Base-by-base conservation (phyloP, 805 yeast genomes). In the Metschnikowia chrysomelidarum region DNA sequence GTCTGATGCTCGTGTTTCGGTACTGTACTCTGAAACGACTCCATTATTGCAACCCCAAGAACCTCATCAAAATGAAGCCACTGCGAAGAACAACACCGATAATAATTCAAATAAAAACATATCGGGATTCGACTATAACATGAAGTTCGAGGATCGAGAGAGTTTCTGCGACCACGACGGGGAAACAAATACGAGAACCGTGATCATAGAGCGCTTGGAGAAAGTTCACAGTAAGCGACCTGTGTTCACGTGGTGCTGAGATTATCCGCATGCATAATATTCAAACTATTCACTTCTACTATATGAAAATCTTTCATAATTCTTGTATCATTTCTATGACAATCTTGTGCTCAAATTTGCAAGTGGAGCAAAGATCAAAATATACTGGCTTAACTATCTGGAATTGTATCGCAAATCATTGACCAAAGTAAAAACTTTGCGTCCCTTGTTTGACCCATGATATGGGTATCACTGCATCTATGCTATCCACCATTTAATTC, bases 221-320 rank as follows among this genome's bases (percentile, higher is more conserved):
- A 68, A 73, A 11, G 80, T 73, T 3, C 63, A 65, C 6, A 61
- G 73, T 4, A 73, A 66, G 41, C 78, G 82, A 0, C 86, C 87
- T 0, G 76, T 81, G 1, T 79, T 80, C 43, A 78, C 86, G 1
- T 80, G 86, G 77, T 80, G 86, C 25, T 44, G 32, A 31, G 3
- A n/a, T n/a, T n/a, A n/a, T n/a, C n/a, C n/a, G n/a, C n/a, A n/a
- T n/a, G n/a, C n/a, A n/a, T n/a, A n/a, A n/a, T n/a, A n/a, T n/a
- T n/a, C n/a, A n/a, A n/a, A n/a, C n/a, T n/a, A n/a, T n/a, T n/a
- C n/a, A n/a, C n/a, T n/a, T n/a, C n/a, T n/a, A n/a, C n/a, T n/a
- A n/a, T n/a, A n/a, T n/a, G n/a, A n/a, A n/a, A n/a, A n/a, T n/a
- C n/a, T n/a, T n/a, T n/a, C n/a, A n/a, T n/a, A n/a, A n/a, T n/a